Conservation (phyloP, 2,329 filamentous ascomycete genomes). For the Falciphora oryzae region DNA sequence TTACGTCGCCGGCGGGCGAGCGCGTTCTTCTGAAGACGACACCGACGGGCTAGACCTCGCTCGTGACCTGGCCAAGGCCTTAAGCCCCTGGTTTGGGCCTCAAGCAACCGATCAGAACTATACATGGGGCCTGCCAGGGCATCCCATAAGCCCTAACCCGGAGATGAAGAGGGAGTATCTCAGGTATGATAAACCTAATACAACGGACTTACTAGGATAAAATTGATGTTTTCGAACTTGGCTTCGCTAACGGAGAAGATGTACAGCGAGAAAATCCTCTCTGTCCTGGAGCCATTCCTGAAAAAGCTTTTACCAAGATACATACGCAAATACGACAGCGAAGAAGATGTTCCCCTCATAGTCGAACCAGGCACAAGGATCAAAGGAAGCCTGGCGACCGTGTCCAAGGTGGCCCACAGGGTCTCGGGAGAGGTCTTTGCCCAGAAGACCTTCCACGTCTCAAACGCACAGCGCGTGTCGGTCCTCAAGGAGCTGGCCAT, state of each 20-base stretch:
- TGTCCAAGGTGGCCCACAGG: background rate
- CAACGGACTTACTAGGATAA: background rate
- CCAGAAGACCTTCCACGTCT: background rate
- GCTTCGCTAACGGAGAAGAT: background rate
- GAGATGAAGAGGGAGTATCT: background rate
- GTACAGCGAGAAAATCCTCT: background rate
- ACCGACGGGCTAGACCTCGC: background rate
- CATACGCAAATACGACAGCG: background rate
- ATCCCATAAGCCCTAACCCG: background rate
- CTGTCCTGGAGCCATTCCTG: background rate
- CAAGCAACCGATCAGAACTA: background rate
- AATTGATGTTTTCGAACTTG: background rate
- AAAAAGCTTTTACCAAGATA: background rate
- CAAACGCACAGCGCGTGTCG: background rate
- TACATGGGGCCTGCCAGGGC: background rate
- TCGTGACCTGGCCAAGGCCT: background rate
- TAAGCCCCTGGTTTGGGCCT: background rate
- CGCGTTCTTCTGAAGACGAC: background rate
- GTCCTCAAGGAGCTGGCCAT: constrained; percentile 13
- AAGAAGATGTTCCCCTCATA: background rate
- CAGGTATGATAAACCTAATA: background rate
- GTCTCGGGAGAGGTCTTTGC: background rate
- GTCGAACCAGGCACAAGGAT: background rate
- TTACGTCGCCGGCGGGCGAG: background rate
- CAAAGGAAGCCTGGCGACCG: background rate